Base-by-base conservation (phyloP, 768 basidiomycete species). In the Serendipita sp. region DNA sequence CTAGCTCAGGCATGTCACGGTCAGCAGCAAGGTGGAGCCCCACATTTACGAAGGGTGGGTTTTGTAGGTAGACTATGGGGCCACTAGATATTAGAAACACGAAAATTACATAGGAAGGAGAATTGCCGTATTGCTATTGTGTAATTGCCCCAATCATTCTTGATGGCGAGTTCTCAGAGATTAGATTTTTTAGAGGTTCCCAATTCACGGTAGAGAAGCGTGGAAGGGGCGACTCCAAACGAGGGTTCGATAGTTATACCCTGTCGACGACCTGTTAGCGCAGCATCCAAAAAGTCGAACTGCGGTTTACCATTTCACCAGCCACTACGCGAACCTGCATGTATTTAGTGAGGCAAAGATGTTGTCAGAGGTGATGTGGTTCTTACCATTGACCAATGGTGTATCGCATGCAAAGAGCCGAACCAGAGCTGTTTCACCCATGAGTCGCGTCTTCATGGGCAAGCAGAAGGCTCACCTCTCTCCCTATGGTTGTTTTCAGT, bases 301-400 rank as follows among this genome's bases (percentile, higher is more conserved):
- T 50, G 18, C 55, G 48, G 23, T 83, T 65, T 66, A 91, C 89
- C 70, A 88, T 74, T 75, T 92, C 89, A 67, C 88, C 87, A 18
- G 87, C 85, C 66, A 91, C 86, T 15, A 90, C 85, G 62, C 90
- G 85, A 63, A 92, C 79, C 88, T 90, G 44, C 53, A 64, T 45
- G 40, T 48, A 53, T 46, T 63, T 68, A 48, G 44, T 64, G 60
- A 44, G 34, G 62, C 62, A 44, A 31, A 48, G 45, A 44, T 18
- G 43, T 33, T 43, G 46, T 44, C n/a, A 65, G 44, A 64, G 16
- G 37, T 5, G 13, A 40, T 5, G 37, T 18, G 31, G 23, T 13
- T 69, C 80, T 68, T 71, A 88, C 87, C 86, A 90, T 90, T 18
- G 88, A 89, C 88, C 88, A 92, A 71, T 92, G 90, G 73, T 92